Evolutionary conservation across 169 alveolate species (phyloP).

Genomic region (Fabrea salina): DNA sequence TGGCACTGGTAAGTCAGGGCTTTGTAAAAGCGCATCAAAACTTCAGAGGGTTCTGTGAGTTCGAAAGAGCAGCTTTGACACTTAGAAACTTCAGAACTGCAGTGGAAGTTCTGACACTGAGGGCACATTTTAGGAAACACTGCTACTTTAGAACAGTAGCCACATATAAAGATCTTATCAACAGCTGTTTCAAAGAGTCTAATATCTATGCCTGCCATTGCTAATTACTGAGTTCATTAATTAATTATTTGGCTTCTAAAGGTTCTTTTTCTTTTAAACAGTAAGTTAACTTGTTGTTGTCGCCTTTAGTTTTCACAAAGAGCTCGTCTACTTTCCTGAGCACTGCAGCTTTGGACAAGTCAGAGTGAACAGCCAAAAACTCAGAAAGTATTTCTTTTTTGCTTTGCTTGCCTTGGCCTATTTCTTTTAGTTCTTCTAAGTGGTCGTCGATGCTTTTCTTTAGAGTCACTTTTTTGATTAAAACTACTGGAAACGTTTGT

Average conservation of each 20-base stretch:
- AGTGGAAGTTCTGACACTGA: background rate
- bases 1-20: background rate
- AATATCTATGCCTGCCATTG: background rate
- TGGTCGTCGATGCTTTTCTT: background rate
- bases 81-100: background rate
- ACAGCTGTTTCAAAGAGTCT: background rate
- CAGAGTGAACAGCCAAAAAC: background rate
- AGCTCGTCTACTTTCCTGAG: background rate
- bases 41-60: background rate
- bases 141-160: background rate
- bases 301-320: background rate
- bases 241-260: no score
- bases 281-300: background rate
- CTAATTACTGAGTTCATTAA: no score
- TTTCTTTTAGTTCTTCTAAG: background rate
- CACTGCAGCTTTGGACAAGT: background rate
- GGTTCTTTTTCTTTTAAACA: no score
- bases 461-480: background rate
- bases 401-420: background rate
- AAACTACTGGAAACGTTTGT: background rate
- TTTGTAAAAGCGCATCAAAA: background rate
- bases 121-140: background rate
- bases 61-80: background rate
- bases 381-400: background rate
- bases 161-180: background rate